A percentile compares a stretch with the other conserved stretches of the same genome.
Evolutionary conservation across 768 basidiomycete species (phyloP).

Genomic region (Rhizopogon vesiculosus): DNA sequence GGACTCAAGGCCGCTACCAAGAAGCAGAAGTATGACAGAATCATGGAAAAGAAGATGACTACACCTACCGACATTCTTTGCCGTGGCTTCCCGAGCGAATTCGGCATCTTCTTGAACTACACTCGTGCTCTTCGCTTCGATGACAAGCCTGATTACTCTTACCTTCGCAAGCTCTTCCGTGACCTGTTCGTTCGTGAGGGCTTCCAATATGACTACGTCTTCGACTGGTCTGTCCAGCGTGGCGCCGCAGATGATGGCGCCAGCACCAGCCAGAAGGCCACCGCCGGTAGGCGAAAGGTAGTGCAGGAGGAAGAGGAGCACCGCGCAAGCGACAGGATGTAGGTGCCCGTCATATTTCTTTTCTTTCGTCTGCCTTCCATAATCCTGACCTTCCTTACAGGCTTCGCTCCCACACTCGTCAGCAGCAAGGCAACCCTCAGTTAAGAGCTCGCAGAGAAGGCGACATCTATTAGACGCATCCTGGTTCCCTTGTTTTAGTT

Average conservation of each 20-base stretch:
- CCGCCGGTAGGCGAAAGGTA: constrained; percentile 68
- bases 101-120: constrained; percentile 99
- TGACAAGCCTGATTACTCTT: constrained; percentile 99
- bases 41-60: constrained; percentile 99
- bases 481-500: constrained; percentile 22
- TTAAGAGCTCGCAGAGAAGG: constrained; percentile 18
- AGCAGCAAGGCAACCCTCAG: constrained; percentile 45
- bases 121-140: constrained; percentile 98
- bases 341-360: constrained; percentile 31
- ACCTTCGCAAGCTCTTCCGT: constrained; percentile 98
- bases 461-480: constrained; percentile 39
- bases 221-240: constrained; percentile 95
- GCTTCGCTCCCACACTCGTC: constrained; percentile 84
- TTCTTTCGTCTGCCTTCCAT: constrained; percentile 8
- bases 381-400: constrained; percentile 32
- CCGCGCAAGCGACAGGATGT: constrained; percentile 80
- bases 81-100: constrained; percentile 99
- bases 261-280: constrained; percentile 57
- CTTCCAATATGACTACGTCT: constrained; percentile 99
- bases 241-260: constrained; percentile 63
- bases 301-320: constrained; percentile 85
- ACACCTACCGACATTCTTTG: constrained; percentile 95
- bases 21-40: constrained; percentile 99
- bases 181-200: constrained; percentile 96
- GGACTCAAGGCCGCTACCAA: constrained; percentile 99